phyloP scores from a whole-genome alignment of 2,329 filamentous ascomycete species.

The Myriosclerotinia curreyana region DNA sequence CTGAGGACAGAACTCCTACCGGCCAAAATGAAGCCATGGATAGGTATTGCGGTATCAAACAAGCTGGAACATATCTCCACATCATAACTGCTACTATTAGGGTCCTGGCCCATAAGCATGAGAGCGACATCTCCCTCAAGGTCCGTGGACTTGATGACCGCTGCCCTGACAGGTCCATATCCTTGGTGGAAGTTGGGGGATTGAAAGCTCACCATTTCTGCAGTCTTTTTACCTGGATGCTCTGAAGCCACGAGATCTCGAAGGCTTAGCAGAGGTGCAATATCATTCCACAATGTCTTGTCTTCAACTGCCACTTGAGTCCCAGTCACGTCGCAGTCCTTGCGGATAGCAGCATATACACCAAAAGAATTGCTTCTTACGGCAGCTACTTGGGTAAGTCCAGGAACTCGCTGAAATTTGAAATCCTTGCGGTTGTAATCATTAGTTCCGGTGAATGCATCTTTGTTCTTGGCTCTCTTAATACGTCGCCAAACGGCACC shows the following conservation, averaged over 20 bases:
- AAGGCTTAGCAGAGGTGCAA: slow-evolving; percentile 68
- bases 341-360: slow-evolving; percentile 81
- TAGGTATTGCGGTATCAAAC: slow-evolving; percentile 70
- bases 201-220: slow-evolving; percentile 45
- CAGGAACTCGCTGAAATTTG: slow-evolving; percentile 90
- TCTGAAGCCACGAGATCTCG: slow-evolving; percentile 51
- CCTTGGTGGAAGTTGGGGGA: slow-evolving; percentile 44
- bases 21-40: slow-evolving; percentile 77
- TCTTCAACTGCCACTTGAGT: slow-evolving; percentile 64
- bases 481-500: slow-evolving; percentile 91
- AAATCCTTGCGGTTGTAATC: slow-evolving; percentile 77
- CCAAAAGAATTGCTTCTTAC: slow-evolving; percentile 88
- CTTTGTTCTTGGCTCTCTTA: slow-evolving; percentile 77
- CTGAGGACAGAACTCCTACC: slow-evolving; percentile 70
- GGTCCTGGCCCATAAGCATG: slow-evolving; percentile 46
- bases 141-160: slow-evolving; percentile 60
- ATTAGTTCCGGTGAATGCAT: slow-evolving; percentile 47
- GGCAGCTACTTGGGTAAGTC: slow-evolving; percentile 77
- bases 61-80: slow-evolving; percentile 53
- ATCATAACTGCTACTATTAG: slow-evolving; percentile 41
- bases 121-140: slow-evolving; percentile 60
- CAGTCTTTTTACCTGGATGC: slow-evolving; percentile 42
- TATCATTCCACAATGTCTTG: slow-evolving; percentile 70
- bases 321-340: slow-evolving; percentile 77
- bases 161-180: slow-evolving; percentile 50